Base-by-base conservation (phyloP, 805 yeast species). In the Candida silvicultrix region DNA sequence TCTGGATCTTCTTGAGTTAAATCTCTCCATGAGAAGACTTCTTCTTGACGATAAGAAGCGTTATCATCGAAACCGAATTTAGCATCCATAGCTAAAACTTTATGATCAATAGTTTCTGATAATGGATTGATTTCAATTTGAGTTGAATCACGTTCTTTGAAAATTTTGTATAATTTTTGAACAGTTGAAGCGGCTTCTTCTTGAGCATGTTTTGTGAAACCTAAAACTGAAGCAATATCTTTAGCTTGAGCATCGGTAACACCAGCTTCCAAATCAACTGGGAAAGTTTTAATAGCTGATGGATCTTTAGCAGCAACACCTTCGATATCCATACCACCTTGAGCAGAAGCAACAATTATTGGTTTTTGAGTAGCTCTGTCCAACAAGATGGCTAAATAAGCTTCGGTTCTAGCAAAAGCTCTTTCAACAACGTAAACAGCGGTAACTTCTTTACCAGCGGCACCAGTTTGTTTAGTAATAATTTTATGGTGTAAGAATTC, bases 291-390 rank as follows among this genome's bases (percentile, higher is more conserved):
- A 74, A 94, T 94, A 57, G 96, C 96, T 47, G 79, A 80, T 45
- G 99, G 99, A 68, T 80, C 83, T 59, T 77, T 81, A 57, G 83
- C 83, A 50, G 99, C 99, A 58, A 94, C 98, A 67, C 96, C 96
- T 77, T 94, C 99, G 63, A 94, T 94, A 74, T 94, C 97, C 96
- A 94, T 90, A 76, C 99, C 99, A 75, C 99, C 99, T 74, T 94
- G 94, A 53, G 95, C 75, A 31, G 97, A 89, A 43, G 97, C 97
- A 54, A 94, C 96, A 63, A 94, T 86, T 72, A 94, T 76, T 49
- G 98, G 96, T 57, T 79, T 74, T 71, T 90, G 95, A 56, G 84
- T 78, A 57, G 82, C 78, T 75, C 99, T 89, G 77, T 94, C 98
- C 85, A 90, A 80, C 58, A 94, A 77, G 57, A 94, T 89, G 52